Conservation (phyloP, 2,329 filamentous ascomycete genomes). For the Epichloe sylvatica region DNA sequence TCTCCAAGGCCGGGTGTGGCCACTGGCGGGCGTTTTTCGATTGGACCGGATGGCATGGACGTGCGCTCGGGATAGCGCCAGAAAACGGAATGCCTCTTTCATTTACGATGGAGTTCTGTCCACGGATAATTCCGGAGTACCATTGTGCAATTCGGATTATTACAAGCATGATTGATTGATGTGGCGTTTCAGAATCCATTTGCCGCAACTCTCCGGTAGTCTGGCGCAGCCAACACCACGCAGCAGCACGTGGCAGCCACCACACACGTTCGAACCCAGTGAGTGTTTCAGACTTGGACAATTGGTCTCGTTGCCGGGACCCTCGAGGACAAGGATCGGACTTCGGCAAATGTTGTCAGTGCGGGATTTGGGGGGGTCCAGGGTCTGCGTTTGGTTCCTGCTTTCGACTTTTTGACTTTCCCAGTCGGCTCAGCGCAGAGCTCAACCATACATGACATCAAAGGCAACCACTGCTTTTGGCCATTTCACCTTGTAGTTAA, state of each 20-base stretch:
- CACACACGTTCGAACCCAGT: not conserved
- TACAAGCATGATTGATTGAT: not conserved
- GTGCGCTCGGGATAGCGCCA: no score
- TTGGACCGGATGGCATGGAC: no score
- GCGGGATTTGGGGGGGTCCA: not conserved
- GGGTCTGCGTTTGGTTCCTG: no score
- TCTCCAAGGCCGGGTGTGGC: no score
- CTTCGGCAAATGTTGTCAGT: not conserved
- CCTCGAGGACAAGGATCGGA: not conserved
- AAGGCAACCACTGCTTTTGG: not conserved
- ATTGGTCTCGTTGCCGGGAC: not conserved
- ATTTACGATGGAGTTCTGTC: not conserved
- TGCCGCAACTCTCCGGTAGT: not conserved
- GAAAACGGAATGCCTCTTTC: not conserved
- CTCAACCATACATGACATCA: not conserved
- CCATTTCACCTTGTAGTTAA: no score
- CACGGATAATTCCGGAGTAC: no score
- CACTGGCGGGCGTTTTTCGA: no score
- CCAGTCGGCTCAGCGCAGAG: not conserved
- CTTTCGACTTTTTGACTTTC: not conserved
- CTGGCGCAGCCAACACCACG: not conserved
- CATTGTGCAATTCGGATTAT: not conserved
- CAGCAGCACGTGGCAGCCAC: slow-evolving; percentile 3
- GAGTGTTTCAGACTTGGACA: not conserved
- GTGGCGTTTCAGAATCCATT: not conserved